A percentile compares a stretch with the other conserved stretches of the same genome.
phyloP scores from a whole-genome alignment of 495 filamentous ascomycete genomes.

The Aspergillus bertholletiae region DNA sequence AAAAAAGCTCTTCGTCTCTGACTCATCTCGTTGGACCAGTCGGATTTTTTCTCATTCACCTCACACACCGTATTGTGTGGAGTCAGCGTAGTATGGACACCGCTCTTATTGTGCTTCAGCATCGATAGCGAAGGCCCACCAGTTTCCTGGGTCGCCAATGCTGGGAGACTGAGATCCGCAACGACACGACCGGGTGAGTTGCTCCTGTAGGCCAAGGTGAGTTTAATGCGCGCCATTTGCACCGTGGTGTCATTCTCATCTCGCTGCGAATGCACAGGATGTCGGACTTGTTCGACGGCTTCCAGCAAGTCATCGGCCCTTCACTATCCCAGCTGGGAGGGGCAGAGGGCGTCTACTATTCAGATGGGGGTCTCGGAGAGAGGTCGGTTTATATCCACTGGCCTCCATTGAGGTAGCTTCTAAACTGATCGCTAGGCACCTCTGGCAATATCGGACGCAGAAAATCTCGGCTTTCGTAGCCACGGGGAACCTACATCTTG shows the following conservation, averaged over 20 bases:
- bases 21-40: neutral
- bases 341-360: neutral
- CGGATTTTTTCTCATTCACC: neutral
- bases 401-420: neutral
- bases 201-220: neutral
- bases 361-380: slow-evolving; percentile 3
- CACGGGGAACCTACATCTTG: slow-evolving; percentile 17
- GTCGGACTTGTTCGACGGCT: neutral
- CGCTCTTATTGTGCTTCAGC: neutral
- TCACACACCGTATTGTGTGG: neutral
- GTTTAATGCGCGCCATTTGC: neutral
- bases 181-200: neutral
- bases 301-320: slow-evolving; percentile 7
- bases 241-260: neutral
- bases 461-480: slow-evolving; percentile 14
- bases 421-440: neutral
- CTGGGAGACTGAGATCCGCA: too few relatives aligned
- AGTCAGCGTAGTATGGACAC: neutral
- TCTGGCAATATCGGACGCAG: slow-evolving; percentile 19
- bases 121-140: neutral
- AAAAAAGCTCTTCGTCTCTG: neutral
- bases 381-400: slow-evolving; percentile 5
- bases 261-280: neutral
- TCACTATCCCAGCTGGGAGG: neutral
- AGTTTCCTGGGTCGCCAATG: neutral